Percentiles rank a stretch among this genome's conserved stretches.
Evolutionary conservation across 2,329 filamentous ascomycete genomes (phyloP).

Genomic region (Fusarium pseudoanthophilum): DNA sequence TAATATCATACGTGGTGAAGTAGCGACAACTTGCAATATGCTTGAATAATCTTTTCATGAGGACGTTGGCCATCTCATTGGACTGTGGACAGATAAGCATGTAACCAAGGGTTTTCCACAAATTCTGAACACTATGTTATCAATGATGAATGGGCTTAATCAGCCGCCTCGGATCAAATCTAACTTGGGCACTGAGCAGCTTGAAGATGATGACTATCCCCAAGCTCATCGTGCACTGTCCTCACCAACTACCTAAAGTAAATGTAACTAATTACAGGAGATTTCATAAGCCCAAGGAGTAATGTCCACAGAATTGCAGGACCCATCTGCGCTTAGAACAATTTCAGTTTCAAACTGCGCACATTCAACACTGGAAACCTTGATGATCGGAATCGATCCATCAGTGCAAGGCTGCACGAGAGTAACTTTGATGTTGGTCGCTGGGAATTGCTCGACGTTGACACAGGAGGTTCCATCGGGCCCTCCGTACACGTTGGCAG

Average conservation of each 20-base stretch:
- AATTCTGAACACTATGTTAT: neutral
- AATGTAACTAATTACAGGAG: neutral
- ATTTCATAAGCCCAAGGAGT: neutral
- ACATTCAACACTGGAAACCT: neutral
- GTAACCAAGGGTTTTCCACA: neutral
- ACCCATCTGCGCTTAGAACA: neutral
- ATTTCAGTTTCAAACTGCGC: neutral
- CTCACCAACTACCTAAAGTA: rapidly evolving
- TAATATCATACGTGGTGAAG: too few species aligned
- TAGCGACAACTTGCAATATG: neutral
- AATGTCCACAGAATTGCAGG: neutral
- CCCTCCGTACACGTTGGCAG: neutral
- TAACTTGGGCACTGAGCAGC: too few species aligned
- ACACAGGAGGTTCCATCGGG: neutral
- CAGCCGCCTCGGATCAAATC: too few species aligned
- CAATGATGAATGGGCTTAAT: rapidly evolving
- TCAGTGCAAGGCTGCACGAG: neutral
- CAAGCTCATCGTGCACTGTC: too few species aligned
- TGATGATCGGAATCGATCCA: neutral
- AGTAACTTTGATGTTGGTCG: neutral
- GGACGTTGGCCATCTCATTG: neutral
- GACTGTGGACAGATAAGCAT: too few species aligned
- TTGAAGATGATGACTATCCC: neutral
- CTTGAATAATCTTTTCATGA: neutral
- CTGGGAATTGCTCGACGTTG: neutral